Evolutionary conservation across 768 basidiomycete species (phyloP).

Genomic region (Lactifluus rugatus): DNA sequence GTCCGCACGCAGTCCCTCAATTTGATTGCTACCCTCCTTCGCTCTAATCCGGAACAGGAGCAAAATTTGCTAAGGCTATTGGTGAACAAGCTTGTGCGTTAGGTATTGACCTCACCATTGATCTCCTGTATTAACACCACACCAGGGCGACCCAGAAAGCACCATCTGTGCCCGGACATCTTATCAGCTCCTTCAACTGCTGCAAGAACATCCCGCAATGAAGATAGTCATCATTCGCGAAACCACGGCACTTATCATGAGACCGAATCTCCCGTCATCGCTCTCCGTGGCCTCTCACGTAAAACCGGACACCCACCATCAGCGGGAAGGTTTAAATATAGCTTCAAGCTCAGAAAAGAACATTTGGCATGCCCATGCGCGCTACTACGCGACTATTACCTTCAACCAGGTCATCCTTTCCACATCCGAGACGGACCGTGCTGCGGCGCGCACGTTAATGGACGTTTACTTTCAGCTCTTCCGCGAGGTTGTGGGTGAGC

Average conservation of each 20-base stretch:
- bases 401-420: slow-evolving; percentile 86
- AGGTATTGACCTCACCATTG: background rate
- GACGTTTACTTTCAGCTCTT: slow-evolving; percentile 95
- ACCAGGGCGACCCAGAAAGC: slow-evolving; percentile 81
- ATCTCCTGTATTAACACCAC: background rate
- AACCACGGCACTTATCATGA: slow-evolving; percentile 68
- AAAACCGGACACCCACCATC: slow-evolving; percentile 37
- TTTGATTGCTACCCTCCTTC: slow-evolving; percentile 69
- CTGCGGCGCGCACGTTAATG: slow-evolving; percentile 69
- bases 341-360: slow-evolving; percentile 29
- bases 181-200: slow-evolving; percentile 77
- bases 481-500: slow-evolving; percentile 71
- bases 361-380: slow-evolving; percentile 55
- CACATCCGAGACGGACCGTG: slow-evolving; percentile 47
- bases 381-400: slow-evolving; percentile 89
- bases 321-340: slow-evolving; percentile 32
- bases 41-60: slow-evolving; percentile 92
- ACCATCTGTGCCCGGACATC: slow-evolving; percentile 84
- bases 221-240: slow-evolving; percentile 84
- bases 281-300: slow-evolving; percentile 11
- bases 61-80: slow-evolving; percentile 88
- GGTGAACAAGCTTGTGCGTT: slow-evolving; percentile 82
- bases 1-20: slow-evolving; percentile 18
- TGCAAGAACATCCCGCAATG: slow-evolving; percentile 91
- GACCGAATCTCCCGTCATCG: slow-evolving; percentile 38